Evolutionary conservation across 805 yeast species (phyloP).

Genomic region (Schwanniomyces occidentalis): DNA sequence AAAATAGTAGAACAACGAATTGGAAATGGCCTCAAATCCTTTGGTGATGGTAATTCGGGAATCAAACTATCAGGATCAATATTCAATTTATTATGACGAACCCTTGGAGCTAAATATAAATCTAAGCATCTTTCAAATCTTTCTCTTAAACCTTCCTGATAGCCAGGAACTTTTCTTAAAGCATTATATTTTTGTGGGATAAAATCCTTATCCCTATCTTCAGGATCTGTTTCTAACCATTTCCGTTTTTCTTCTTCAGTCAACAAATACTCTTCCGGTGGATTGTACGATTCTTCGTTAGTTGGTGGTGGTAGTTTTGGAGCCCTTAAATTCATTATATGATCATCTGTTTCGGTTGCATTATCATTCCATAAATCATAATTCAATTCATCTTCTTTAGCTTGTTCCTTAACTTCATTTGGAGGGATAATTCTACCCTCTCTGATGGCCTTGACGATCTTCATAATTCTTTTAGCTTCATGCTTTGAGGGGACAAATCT

Average conservation of each 20-base stretch:
- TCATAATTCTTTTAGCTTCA: constrained; percentile 96
- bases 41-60: constrained; percentile 96
- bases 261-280: constrained; percentile 91
- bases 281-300: constrained; percentile 93
- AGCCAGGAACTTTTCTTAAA: constrained; percentile 91
- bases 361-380: constrained; percentile 84
- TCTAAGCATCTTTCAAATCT: constrained; percentile 93
- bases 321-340: constrained; percentile 89
- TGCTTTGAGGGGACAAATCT: constrained; percentile 95
- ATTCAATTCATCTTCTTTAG: constrained; percentile 49
- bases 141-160: constrained; percentile 81
- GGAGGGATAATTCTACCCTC: constrained; percentile 92
- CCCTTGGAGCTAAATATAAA: constrained; percentile 90
- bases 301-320: constrained; percentile 97
- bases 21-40: constrained; percentile 96
- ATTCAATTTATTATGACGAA: constrained; percentile 83
- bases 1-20: constrained; percentile 81
- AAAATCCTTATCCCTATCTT: constrained; percentile 76
- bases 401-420: constrained; percentile 50
- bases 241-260: constrained; percentile 72
- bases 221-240: constrained; percentile 70
- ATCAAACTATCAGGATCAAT: constrained; percentile 95
- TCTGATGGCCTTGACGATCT: constrained; percentile 92
- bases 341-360: constrained; percentile 58
- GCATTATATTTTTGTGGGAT: constrained; percentile 80